These are phyloP conservation scores for Kregervanrija fluxuum DNA, from an alignment of 805 yeast genomes.

Conservation along the genomic window DNA sequence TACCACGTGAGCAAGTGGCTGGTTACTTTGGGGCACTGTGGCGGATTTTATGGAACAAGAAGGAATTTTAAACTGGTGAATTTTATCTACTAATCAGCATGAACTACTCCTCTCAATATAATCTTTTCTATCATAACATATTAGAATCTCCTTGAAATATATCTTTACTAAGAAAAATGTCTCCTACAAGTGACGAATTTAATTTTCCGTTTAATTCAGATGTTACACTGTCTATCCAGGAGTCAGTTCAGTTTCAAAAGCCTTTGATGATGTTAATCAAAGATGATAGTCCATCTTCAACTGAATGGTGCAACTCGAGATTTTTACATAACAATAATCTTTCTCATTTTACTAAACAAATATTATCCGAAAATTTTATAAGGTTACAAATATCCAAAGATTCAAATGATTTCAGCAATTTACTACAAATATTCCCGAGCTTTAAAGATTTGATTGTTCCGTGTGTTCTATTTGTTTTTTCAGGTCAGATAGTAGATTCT, in stretches of 20 bases:
- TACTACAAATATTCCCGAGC: constrained; percentile 48
- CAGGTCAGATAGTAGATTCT: constrained; percentile 39
- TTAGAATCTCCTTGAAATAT: too few species aligned
- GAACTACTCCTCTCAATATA: too few species aligned
- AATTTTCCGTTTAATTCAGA: constrained; percentile 12
- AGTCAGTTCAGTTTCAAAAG: constrained; percentile 28
- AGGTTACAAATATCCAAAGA: constrained; percentile 34
- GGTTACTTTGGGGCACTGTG: too few species aligned
- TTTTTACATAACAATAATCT: constrained; percentile 6
- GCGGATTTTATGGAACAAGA: not conserved
- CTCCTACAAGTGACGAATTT: too few species aligned
- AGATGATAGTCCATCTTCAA: constrained; percentile 16
- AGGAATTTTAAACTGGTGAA: too few species aligned
- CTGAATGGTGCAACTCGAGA: constrained; percentile 15
- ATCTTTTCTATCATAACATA: too few species aligned
- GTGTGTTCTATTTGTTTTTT: constrained; percentile 46
- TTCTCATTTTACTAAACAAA: constrained; percentile 12
- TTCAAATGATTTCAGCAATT: constrained; percentile 37
- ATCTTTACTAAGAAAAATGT: too few species aligned
- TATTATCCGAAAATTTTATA: constrained; percentile 26
- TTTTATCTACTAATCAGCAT: too few species aligned
- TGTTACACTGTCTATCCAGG: constrained; percentile 31
- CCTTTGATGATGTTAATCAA: constrained; percentile 35
- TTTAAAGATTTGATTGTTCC: constrained; percentile 37
- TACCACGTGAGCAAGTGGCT: too few species aligned